Evolutionary conservation across 768 basidiomycete genomes (phyloP).

Genomic region (Neoboletus brunneissimus): DNA sequence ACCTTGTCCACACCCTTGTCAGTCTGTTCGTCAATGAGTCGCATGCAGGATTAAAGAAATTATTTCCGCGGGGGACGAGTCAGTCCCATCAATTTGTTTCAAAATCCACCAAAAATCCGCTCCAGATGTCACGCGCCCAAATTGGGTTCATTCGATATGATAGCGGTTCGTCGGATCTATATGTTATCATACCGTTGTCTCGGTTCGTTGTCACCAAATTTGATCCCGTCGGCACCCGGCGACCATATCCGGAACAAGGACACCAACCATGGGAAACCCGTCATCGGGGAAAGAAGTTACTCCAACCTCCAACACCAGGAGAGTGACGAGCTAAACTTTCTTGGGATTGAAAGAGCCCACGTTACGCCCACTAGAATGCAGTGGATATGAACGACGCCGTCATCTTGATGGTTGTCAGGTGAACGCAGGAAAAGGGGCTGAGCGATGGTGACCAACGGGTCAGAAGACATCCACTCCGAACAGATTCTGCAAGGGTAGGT

Average conservation of each 20-base stretch:
- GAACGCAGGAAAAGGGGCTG: slow-evolving; percentile 6
- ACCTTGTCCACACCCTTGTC: not conserved
- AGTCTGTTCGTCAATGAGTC: not conserved
- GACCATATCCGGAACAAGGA: slow-evolving; percentile 18
- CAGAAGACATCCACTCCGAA: slow-evolving; percentile 6
- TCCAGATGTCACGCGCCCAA: slow-evolving; percentile 2
- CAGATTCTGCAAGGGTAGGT: not conserved
- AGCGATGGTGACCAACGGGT: not conserved
- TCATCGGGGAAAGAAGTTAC: slow-evolving; percentile 7
- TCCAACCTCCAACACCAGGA: not conserved
- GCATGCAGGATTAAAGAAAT: slow-evolving; percentile 1
- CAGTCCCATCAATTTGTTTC: not conserved
- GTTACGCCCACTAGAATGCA: slow-evolving; percentile 1
- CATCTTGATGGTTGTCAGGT: slow-evolving; percentile 24
- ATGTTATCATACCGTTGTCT: slow-evolving; percentile 20
- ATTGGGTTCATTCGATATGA: slow-evolving; percentile 2
- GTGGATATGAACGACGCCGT: slow-evolving; percentile 1
- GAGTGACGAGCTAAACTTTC: not conserved
- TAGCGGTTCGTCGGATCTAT: slow-evolving; percentile 16
- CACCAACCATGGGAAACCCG: slow-evolving; percentile 5
- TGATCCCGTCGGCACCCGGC: slow-evolving; percentile 2
- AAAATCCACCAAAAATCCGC: slow-evolving; percentile 15
- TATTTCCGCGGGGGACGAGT: slow-evolving; percentile 10
- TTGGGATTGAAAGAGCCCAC: not conserved
- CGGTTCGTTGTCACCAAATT: slow-evolving; percentile 19